phyloP scores from a whole-genome alignment of 495 filamentous ascomycete genomes.

The Trichoderma reesei region DNA sequence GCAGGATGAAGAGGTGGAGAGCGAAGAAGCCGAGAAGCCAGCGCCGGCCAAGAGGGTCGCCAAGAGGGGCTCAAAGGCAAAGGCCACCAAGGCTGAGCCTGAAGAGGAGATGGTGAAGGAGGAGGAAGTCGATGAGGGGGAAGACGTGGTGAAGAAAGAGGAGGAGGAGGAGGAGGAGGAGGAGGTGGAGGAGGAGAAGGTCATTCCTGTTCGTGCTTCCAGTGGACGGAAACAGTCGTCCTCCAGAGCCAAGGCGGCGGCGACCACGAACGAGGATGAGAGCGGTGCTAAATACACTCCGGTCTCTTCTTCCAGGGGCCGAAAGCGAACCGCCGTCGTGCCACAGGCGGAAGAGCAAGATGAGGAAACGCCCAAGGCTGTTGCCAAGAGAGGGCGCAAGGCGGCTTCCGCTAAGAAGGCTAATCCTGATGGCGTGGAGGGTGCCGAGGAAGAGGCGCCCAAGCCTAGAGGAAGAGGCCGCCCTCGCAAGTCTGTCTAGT shows the following conservation, averaged over 20 bases:
- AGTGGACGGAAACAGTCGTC: background rate
- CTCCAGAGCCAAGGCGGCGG: background rate
- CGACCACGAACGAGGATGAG: background rate
- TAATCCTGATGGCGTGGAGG: slow-evolving; percentile 6
- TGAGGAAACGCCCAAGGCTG: background rate
- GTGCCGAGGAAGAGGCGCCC: slow-evolving; percentile 11
- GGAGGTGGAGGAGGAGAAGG: slow-evolving; percentile 15
- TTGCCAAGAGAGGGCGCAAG: slow-evolving; percentile 9
- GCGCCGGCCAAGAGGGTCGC: background rate
- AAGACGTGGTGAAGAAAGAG: slow-evolving; percentile 12
- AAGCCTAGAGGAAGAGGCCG: slow-evolving; percentile 12
- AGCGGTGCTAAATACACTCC: background rate
- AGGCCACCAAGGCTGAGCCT: slow-evolving; percentile 9
- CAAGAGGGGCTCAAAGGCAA: slow-evolving; percentile 17
- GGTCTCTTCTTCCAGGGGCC: background rate
- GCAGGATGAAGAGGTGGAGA: slow-evolving; percentile 18
- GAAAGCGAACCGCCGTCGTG: background rate
- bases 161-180: slow-evolving; percentile 20
- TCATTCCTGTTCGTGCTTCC: background rate
- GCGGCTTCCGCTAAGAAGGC: background rate
- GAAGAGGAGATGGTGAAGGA: slow-evolving; percentile 24
- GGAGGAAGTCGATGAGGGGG: slow-evolving; percentile 18
- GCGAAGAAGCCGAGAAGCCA: slow-evolving; percentile 19
- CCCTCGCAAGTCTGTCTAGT: background rate
- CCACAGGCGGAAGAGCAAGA: background rate